These are phyloP conservation scores for Chytridium lagenaria DNA, from an alignment of 371 early-diverging fungal species.

Conservation along the genomic window DNA sequence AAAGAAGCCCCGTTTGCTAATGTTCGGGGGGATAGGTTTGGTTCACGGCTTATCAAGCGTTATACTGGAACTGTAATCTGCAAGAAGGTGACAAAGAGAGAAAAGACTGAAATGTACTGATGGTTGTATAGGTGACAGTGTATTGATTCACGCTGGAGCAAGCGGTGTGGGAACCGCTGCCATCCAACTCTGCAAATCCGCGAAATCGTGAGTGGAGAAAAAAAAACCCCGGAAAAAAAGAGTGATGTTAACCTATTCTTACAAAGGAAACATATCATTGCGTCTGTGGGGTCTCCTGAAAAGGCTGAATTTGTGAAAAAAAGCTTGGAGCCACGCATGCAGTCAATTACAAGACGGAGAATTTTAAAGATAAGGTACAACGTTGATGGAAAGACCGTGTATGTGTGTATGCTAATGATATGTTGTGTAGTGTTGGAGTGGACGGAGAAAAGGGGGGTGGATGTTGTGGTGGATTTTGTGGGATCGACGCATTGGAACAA, in stretches of 20 bases:
- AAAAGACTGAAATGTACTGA: background rate
- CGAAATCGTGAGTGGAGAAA: too few species aligned
- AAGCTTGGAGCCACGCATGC: slow-evolving; percentile 72
- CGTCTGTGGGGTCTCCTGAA: slow-evolving; percentile 69
- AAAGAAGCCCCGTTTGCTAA: too few species aligned
- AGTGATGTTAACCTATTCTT: too few species aligned
- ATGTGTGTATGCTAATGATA: too few species aligned
- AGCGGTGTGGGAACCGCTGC: slow-evolving; percentile 78
- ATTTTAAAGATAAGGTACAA: slow-evolving; percentile 67
- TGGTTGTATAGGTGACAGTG: slow-evolving; percentile 47
- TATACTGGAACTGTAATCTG: slow-evolving; percentile 66
- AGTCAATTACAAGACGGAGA: slow-evolving; percentile 75
- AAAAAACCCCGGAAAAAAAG: too few species aligned
- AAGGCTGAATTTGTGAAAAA: slow-evolving; percentile 72
- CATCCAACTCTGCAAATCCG: slow-evolving; percentile 74
- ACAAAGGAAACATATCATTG: slow-evolving; percentile 64
- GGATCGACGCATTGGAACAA: slow-evolving; percentile 70
- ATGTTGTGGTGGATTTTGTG: slow-evolving; percentile 74
- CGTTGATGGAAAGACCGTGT: too few species aligned
- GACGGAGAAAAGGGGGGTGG: slow-evolving; percentile 71
- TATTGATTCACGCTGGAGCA: slow-evolving; percentile 83
- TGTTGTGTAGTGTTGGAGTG: slow-evolving; percentile 58
- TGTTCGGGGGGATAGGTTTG: too few species aligned
- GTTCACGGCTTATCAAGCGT: slow-evolving; percentile 82
- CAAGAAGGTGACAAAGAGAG: slow-evolving; percentile 46